Percentiles rank a stretch among this genome's conserved stretches.
These are phyloP conservation scores for Spongispora temasekensis DNA, from an alignment of 1,284 basidiomycete genomes.

Conservation along the genomic window DNA sequence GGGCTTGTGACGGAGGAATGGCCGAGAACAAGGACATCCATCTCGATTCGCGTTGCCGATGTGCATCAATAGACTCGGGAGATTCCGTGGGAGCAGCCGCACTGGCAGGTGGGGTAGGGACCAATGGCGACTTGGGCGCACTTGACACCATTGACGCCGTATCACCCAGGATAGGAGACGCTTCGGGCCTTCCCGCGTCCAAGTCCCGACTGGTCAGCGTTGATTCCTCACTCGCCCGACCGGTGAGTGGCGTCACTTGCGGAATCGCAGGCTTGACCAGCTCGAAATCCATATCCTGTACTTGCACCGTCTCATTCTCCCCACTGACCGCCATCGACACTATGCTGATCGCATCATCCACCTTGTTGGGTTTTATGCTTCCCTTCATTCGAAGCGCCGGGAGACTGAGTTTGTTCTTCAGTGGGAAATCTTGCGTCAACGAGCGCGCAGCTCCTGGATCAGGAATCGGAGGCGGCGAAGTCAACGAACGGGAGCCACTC, in stretches of 20 bases:
- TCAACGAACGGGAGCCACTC: constrained; percentile 26
- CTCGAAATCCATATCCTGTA: constrained; percentile 80
- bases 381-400: constrained; percentile 30
- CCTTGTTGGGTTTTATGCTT: constrained; percentile 9
- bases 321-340: constrained; percentile 23
- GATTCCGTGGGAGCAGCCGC: constrained; percentile 17
- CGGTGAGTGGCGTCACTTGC: constrained; percentile 38
- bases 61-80: constrained; percentile 57
- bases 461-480: constrained; percentile 24
- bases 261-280: constrained; percentile 61
- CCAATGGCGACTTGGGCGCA: constrained; percentile 33
- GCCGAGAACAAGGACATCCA: constrained; percentile 74
- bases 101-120: constrained; percentile 8
- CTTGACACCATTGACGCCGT: constrained; percentile 45
- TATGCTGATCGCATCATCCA: constrained; percentile 32
- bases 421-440: constrained; percentile 21
- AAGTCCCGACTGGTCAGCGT: constrained; percentile 34
- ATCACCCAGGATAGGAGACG: constrained; percentile 46
- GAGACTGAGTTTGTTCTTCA: constrained; percentile 34
- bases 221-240: constrained; percentile 59
- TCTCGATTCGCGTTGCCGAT: constrained; percentile 71
- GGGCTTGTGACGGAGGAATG: constrained; percentile 62
- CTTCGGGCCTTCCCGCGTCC: constrained; percentile 31
- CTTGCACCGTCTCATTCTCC: constrained; percentile 57
- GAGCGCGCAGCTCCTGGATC: constrained; percentile 25